These are phyloP conservation scores for Pterocarpus macrocarpus DNA, from an alignment of 306 rosid species.

Conservation along the genomic window DNA sequence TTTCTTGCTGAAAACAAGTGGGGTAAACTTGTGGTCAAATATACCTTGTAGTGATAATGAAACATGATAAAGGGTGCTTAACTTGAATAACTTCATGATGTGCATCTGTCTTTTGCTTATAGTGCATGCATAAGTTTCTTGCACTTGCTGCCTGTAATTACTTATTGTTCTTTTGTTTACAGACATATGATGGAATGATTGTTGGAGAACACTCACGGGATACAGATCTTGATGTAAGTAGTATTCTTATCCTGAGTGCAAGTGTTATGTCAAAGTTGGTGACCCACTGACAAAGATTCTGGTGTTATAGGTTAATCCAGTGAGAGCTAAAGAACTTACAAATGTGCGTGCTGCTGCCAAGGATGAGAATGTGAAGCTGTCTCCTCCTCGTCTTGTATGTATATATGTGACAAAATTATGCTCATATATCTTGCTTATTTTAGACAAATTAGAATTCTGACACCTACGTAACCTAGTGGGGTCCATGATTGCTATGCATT, in stretches of 20 bases:
- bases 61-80: background rate
- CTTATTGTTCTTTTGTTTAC: constrained; percentile 47
- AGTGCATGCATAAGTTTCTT: constrained; percentile 23
- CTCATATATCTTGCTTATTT: constrained; percentile 14
- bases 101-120: constrained; percentile 34
- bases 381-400: constrained; percentile 98
- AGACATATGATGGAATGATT: constrained; percentile 98
- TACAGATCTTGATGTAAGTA: constrained; percentile 83
- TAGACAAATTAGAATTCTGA: constrained; percentile 22
- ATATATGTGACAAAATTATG: constrained; percentile 33
- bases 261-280: constrained; percentile 32
- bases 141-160: constrained; percentile 15
- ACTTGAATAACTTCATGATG: constrained; percentile 22
- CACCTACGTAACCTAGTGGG: constrained; percentile 5
- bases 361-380: constrained; percentile 86
- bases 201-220: constrained; percentile 96
- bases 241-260: constrained; percentile 37
- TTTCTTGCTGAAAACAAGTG: constrained; percentile 20
- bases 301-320: constrained; percentile 84
- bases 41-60: constrained; percentile 31
- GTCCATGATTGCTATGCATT: constrained; percentile 16
- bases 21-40: constrained; percentile 13
- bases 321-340: constrained; percentile 75
- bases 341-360: constrained; percentile 81
- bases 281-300: constrained; percentile 42